Evolutionary conservation across 2,329 filamentous ascomycete genomes (phyloP).

Genomic region (Cercospora sp.): DNA sequence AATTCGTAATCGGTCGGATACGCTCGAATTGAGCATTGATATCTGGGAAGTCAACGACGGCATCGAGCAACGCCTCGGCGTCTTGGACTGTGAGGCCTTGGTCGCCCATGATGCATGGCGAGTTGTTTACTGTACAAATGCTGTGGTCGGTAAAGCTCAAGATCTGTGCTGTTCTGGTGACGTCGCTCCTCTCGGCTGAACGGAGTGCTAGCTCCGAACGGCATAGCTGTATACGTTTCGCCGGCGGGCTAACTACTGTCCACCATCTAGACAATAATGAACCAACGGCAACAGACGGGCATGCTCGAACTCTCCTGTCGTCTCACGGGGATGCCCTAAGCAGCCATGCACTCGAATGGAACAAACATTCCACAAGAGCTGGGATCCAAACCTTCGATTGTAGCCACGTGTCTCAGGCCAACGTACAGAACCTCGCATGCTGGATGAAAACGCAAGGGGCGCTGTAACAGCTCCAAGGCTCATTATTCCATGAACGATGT

Average conservation of each 20-base stretch:
- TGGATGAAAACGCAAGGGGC: background rate
- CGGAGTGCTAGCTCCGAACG: background rate
- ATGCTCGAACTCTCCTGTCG: background rate
- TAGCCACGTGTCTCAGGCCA: background rate
- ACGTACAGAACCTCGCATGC: background rate
- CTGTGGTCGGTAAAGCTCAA: background rate
- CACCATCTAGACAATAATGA: background rate
- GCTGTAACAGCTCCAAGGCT: background rate
- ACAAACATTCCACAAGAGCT: background rate
- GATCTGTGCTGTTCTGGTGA: background rate
- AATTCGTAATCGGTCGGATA: constrained; percentile 34
- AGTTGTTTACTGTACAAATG: background rate
- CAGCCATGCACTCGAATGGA: background rate
- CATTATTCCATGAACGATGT: background rate
- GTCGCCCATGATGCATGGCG: constrained; percentile 16
- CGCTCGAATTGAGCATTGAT: constrained; percentile 25
- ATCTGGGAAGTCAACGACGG: constrained; percentile 20
- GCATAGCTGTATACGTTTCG: background rate
- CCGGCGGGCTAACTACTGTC: background rate
- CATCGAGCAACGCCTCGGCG: constrained; percentile 25
- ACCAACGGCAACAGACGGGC: background rate
- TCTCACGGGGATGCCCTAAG: background rate
- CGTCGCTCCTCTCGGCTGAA: background rate
- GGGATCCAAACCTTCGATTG: background rate
- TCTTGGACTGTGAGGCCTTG: constrained; percentile 26